Conservation (phyloP, 352 stramenopile species). For the Phytophthora sp. region DNA sequence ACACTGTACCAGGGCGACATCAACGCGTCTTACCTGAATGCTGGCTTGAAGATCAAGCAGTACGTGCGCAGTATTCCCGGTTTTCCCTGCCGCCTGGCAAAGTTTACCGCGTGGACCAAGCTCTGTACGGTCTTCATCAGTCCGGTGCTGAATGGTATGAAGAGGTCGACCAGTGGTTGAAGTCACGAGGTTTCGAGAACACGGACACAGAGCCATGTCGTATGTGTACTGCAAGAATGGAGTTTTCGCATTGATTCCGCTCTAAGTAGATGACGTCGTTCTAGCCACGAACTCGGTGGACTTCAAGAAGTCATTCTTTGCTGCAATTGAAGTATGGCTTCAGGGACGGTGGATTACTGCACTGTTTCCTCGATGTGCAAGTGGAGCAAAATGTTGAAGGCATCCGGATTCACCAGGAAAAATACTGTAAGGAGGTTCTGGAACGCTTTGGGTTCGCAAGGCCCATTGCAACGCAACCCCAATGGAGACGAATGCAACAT, state of each 20-base stretch:
- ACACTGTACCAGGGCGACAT: conserved; percentile 23
- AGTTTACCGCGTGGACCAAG: conserved; percentile 15
- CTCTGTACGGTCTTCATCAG: conserved; percentile 13
- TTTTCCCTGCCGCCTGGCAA: conserved; percentile 14
- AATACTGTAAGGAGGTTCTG: conserved; percentile 12
- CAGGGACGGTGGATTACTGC: conserved; percentile 13
- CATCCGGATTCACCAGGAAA: conserved; percentile 10
- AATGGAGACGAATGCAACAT: conserved; percentile 25
- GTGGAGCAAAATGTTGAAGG: conserved; percentile 9
- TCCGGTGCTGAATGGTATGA: conserved; percentile 22
- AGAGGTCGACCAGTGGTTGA: conserved; percentile 17
- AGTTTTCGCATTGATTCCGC: conserved; percentile 16
- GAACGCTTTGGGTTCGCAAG: background rate
- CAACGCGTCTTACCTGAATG: conserved; percentile 22
- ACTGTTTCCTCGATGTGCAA: conserved; percentile 13
- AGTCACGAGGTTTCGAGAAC: background rate
- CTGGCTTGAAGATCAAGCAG: conserved; percentile 13
- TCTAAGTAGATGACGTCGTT: conserved; percentile 35
- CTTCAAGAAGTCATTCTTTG: conserved; percentile 27
- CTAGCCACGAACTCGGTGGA: conserved; percentile 18
- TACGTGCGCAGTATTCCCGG: conserved; percentile 14
- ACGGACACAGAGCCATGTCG: conserved; percentile 4
- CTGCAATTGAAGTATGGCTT: conserved; percentile 28
- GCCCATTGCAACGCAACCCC: background rate
- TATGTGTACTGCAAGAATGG: conserved; percentile 11